Conservation (phyloP, 768 basidiomycete species). For the Leccinum subgranulosum region DNA sequence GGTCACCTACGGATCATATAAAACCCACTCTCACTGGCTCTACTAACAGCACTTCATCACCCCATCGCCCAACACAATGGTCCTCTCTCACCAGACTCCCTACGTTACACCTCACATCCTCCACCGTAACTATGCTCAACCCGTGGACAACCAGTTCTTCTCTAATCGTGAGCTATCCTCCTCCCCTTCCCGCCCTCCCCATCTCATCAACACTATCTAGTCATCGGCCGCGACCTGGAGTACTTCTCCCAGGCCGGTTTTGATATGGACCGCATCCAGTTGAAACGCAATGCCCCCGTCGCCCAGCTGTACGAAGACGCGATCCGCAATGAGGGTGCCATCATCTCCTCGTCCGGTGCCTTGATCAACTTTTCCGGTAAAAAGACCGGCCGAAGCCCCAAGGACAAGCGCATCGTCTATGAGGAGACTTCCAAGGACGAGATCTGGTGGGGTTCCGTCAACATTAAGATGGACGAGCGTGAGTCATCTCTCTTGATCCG, state of each 20-base stretch:
- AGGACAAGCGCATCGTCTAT: constrained; percentile 99
- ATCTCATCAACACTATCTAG: constrained; percentile 38
- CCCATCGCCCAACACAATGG: constrained; percentile 46
- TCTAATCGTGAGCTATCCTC: constrained; percentile 48
- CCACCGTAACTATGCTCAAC: constrained; percentile 81
- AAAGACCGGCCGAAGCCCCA: constrained; percentile 97
- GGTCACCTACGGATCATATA: constrained; percentile 26
- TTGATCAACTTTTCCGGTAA: constrained; percentile 99
- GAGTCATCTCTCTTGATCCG: constrained; percentile 28
- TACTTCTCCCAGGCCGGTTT: constrained; percentile 99
- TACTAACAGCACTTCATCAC: background rate
- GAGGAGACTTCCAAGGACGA: constrained; percentile 96
- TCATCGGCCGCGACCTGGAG: constrained; percentile 90
- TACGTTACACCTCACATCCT: constrained; percentile 89
- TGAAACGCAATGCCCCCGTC: constrained; percentile 90
- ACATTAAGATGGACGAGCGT: constrained; percentile 99
- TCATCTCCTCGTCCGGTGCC: constrained; percentile 93
- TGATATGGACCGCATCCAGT: constrained; percentile 95
- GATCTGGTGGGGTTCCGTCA: constrained; percentile 99
- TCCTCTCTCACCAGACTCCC: constrained; percentile 69
- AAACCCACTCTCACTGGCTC: constrained; percentile 6
- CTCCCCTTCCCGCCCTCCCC: background rate
- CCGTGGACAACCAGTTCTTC: constrained; percentile 59
- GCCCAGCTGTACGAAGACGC: constrained; percentile 97
- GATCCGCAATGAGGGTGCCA: constrained; percentile 96